These are phyloP conservation scores for Paecilomyces variotii DNA, from an alignment of 2,329 filamentous ascomycete genomes.

Conservation along the genomic window DNA sequence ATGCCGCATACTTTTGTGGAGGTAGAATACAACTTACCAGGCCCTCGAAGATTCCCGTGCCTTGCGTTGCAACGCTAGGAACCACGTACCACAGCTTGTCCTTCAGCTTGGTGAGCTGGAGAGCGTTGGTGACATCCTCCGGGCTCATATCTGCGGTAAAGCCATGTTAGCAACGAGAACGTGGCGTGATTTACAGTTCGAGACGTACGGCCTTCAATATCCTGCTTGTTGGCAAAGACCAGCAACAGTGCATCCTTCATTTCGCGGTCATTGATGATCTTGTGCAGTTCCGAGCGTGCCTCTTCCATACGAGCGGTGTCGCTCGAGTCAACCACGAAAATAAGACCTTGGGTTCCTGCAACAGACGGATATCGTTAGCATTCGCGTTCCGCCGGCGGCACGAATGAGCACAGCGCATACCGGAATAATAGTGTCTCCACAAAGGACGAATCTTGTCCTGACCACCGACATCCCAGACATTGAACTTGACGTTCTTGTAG, in stretches of 20 bases:
- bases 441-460: constrained; percentile 98
- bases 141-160: constrained; percentile 60
- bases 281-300: constrained; percentile 85
- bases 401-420: constrained; percentile 36
- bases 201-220: constrained; percentile 67
- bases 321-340: constrained; percentile 96
- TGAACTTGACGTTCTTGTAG: constrained; percentile 99
- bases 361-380: constrained; percentile 1
- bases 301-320: constrained; percentile 88
- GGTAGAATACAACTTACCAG: constrained; percentile 43
- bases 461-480: constrained; percentile 97
- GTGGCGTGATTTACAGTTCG: not conserved
- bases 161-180: not conserved
- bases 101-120: constrained; percentile 68
- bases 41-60: constrained; percentile 73
- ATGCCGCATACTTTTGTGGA: not conserved
- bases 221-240: constrained; percentile 99
- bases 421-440: constrained; percentile 95
- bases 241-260: constrained; percentile 91
- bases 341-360: constrained; percentile 86
- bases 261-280: constrained; percentile 96
- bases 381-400: not conserved
- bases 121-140: constrained; percentile 68
- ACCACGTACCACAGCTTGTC: constrained; percentile 82
- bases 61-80: constrained; percentile 72